These are phyloP conservation scores for Lachancea dasiensis DNA, from an alignment of 805 yeast species.

Conservation along the genomic window DNA sequence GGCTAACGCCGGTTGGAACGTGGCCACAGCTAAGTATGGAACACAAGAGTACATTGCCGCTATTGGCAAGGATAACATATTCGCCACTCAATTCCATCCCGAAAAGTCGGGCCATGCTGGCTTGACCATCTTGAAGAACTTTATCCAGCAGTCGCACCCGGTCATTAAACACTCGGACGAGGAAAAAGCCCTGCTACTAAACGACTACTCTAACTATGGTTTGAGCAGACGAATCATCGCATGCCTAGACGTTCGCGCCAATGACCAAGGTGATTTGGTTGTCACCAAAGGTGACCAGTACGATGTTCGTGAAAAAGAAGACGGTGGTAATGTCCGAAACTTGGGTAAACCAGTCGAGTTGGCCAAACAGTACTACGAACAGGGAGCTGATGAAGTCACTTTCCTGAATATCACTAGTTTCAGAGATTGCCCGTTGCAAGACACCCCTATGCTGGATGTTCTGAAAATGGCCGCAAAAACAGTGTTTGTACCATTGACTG, in stretches of 20 bases:
- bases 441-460: constrained; percentile 94
- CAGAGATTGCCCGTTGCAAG: constrained; percentile 86
- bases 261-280: constrained; percentile 90
- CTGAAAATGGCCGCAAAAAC: constrained; percentile 76
- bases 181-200: constrained; percentile 18
- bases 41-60: constrained; percentile 80
- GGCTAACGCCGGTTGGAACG: constrained; percentile 54
- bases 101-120: constrained; percentile 96
- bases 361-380: constrained; percentile 82
- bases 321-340: constrained; percentile 68
- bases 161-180: constrained; percentile 20
- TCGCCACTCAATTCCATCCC: constrained; percentile 99
- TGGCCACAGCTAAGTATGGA: constrained; percentile 70
- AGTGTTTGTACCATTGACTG: constrained; percentile 93
- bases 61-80: constrained; percentile 63
- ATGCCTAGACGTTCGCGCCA: constrained; percentile 92
- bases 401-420: constrained; percentile 93
- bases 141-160: constrained; percentile 42
- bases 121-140: constrained; percentile 63
- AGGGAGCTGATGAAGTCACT: constrained; percentile 97
- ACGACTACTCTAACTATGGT: constrained; percentile 48
- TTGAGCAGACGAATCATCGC: constrained; percentile 90
- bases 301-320: constrained; percentile 80
- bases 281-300: constrained; percentile 99
- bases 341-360: constrained; percentile 94